Base-by-base conservation (phyloP, 2,329 filamentous ascomycete species). In the Neocucurbitaria cava region DNA sequence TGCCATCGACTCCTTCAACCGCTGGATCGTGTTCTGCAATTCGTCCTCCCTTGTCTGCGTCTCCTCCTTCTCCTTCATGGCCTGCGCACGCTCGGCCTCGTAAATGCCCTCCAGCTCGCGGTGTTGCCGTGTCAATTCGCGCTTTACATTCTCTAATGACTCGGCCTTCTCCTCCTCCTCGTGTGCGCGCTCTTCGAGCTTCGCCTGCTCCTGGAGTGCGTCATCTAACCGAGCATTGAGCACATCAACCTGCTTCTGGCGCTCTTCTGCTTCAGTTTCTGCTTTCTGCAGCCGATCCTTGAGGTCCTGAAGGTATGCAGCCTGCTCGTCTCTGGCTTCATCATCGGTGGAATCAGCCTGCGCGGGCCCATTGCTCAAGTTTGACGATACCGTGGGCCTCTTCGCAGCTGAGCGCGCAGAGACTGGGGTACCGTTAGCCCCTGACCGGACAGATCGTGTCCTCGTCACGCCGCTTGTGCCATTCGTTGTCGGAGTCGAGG, bases 81-180 rank as follows among this genome's bases (percentile, higher is more conserved):
- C 90, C 49, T 91, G 87, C 70, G 89, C 91, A 59, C 92, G 87
- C 78, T 99, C 95, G 40, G 90, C 87, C 76, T 98, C 94, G 75
- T 96, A 96, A 61, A 96, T 93, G 61, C 88, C 87, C 76, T 97
- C 93, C 79, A 97, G 88, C 75, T 99, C 95, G 61, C 94, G 87
- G 70, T 91, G 90, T 76, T 96, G 89, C 60, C 92, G 86, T 26
- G 88, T 86, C 50, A 89, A 83, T 65, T 98, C 93, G 66, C 91
- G 87, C 78, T 95, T 93, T 70, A 96, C 91, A 68, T 91, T 92
- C 70, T 88, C 87, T 49, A 98, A 82, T 7, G 85, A 81, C 76
- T 96, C 92, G 54, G 94, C 85, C 70, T 89, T 87, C 75, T 94
- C 91, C 58, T 95, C 92, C 69, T 87, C 88, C 76, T 96, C 93